Evolutionary conservation across 441 rosid species (phyloP).

Genomic region (Sinapis alba): DNA sequence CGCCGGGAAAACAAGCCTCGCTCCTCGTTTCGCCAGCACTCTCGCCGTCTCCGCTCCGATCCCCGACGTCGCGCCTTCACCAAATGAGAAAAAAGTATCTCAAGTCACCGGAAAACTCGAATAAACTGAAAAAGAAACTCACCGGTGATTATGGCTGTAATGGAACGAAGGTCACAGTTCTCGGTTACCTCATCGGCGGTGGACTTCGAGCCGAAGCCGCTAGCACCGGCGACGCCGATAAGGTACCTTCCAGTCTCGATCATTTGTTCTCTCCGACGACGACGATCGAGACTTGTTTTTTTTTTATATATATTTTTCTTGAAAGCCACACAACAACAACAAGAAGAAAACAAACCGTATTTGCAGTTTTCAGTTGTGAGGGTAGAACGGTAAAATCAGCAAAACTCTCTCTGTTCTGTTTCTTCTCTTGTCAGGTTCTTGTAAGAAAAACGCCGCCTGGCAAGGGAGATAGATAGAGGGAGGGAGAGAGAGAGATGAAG

Average conservation of each 20-base stretch:
- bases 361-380: slow-evolving; percentile 40
- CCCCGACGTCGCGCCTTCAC: slow-evolving; percentile 95
- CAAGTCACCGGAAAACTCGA: slow-evolving; percentile 1
- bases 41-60: slow-evolving; percentile 97
- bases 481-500: neutral
- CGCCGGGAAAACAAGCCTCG: slow-evolving; percentile 78
- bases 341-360: slow-evolving; percentile 19
- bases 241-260: slow-evolving; percentile 72
- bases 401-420: neutral
- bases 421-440: slow-evolving; percentile 40
- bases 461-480: slow-evolving; percentile 5
- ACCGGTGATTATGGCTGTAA: slow-evolving; percentile 92
- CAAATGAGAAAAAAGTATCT: neutral
- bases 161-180: slow-evolving; percentile 56
- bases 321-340: neutral
- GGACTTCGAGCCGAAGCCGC: slow-evolving; percentile 87
- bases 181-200: slow-evolving; percentile 80
- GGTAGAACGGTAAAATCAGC: slow-evolving; percentile 21
- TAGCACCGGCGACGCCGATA: slow-evolving; percentile 71
- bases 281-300: neutral
- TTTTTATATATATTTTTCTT: neutral
- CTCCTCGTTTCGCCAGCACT: slow-evolving; percentile 79
- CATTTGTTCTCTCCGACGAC: slow-evolving; percentile 45
- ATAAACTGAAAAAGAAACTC: neutral
- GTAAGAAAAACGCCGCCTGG: slow-evolving; percentile 38